These are phyloP conservation scores for Neospermospora avenae DNA, from an alignment of 2,329 filamentous ascomycete species.

Conservation along the genomic window DNA sequence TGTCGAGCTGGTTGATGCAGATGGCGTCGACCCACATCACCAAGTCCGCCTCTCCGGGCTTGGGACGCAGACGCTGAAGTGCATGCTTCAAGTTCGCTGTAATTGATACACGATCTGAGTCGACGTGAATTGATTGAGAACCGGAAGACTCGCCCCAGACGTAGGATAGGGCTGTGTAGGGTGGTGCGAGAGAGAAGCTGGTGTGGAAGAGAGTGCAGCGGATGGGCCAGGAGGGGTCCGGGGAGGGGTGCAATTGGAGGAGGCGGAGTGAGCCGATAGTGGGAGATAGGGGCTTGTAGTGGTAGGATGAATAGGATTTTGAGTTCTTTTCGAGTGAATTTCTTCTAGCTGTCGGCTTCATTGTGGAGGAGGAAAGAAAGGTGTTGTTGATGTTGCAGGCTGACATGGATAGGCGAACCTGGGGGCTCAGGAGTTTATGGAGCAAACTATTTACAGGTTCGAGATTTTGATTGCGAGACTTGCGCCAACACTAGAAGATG, in stretches of 20 bases:
- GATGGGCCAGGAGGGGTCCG: slow-evolving; percentile 7
- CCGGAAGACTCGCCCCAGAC: slow-evolving; percentile 21
- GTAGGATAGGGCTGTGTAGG: slow-evolving; percentile 22
- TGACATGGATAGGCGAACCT: too few relatives aligned
- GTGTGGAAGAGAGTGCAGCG: slow-evolving; percentile 22
- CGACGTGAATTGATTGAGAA: slow-evolving; percentile 15
- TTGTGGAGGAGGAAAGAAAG: not conserved
- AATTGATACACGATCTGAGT: slow-evolving; percentile 12
- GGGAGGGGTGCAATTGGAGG: slow-evolving; percentile 15
- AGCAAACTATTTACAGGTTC: too few relatives aligned
- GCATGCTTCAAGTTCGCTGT: slow-evolving; percentile 26
- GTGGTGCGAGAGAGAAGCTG: slow-evolving; percentile 5
- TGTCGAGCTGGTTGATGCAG: slow-evolving; percentile 28
- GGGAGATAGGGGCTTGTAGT: slow-evolving; percentile 17
- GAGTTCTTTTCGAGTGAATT: not conserved
- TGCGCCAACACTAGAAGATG: too few relatives aligned
- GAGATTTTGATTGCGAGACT: too few relatives aligned
- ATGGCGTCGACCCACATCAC: slow-evolving; percentile 30
- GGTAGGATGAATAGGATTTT: slow-evolving; percentile 5
- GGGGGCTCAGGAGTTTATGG: too few relatives aligned
- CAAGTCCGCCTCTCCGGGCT: slow-evolving; percentile 8
- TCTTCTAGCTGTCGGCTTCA: not conserved
- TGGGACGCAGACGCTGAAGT: slow-evolving; percentile 21
- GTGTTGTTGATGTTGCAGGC: not conserved
- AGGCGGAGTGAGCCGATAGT: not conserved